A percentile compares a stretch with the other conserved stretches of the same genome.
Conservation (phyloP, 768 basidiomycete genomes). For the Kwoniella sp. region DNA sequence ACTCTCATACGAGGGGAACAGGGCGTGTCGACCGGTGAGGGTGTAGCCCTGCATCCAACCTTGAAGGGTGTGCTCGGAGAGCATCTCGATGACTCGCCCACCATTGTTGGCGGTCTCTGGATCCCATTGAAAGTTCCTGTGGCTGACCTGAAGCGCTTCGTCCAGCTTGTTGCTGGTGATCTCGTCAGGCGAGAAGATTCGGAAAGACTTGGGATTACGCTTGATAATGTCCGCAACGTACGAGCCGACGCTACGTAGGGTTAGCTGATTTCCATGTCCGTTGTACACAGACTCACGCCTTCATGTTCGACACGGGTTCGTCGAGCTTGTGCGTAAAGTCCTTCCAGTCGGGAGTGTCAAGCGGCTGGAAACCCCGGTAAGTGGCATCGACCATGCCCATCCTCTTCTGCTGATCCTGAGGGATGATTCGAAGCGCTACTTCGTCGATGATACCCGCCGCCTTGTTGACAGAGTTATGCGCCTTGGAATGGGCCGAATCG, state of each 20-base stretch:
- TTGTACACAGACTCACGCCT: constrained; percentile 49
- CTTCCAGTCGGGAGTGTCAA: constrained; percentile 66
- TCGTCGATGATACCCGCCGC: constrained; percentile 39
- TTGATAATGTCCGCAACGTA: constrained; percentile 52
- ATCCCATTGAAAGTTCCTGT: constrained; percentile 85
- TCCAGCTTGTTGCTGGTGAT: constrained; percentile 83
- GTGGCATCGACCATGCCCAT: constrained; percentile 68
- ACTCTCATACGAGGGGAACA: constrained; percentile 84
- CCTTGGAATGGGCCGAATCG: constrained; percentile 19
- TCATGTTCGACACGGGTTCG: constrained; percentile 70
- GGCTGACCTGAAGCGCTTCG: constrained; percentile 61
- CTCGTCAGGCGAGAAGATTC: constrained; percentile 89
- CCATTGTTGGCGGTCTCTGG: constrained; percentile 59
- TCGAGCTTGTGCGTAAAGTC: constrained; percentile 57
- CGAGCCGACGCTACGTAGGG: constrained; percentile 43
- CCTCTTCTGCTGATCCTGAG: constrained; percentile 42
- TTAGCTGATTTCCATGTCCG: neutral
- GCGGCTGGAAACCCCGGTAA: constrained; percentile 61
- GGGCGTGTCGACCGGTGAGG: constrained; percentile 67
- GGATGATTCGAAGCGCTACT: constrained; percentile 45
- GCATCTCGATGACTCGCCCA: constrained; percentile 80
- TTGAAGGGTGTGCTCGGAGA: constrained; percentile 51
- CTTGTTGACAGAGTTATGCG: constrained; percentile 23
- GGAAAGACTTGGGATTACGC: constrained; percentile 71
- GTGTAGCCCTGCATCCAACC: constrained; percentile 85